Conservation (phyloP, 1,284 basidiomycete genomes). For the Apiotrichum porosum region DNA sequence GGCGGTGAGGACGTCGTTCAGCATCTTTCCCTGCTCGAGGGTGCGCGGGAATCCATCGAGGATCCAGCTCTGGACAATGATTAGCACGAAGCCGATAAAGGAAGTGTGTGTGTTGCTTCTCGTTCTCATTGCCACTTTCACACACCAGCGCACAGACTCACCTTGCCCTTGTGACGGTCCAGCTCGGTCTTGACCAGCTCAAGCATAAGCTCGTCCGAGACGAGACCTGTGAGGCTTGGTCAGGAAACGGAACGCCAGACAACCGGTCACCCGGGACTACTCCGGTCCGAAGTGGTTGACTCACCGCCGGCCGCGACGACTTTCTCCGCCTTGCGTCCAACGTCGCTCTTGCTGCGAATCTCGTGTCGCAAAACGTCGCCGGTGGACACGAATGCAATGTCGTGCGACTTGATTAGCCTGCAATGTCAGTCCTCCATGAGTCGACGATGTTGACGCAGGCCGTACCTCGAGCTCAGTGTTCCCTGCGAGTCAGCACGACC, state of each 20-base stretch:
- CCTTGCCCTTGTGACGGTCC: slow-evolving; percentile 43
- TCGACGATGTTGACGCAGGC: too few relatives aligned
- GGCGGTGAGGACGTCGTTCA: slow-evolving; percentile 58
- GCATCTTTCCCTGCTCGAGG: slow-evolving; percentile 75
- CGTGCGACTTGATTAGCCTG: slow-evolving; percentile 45
- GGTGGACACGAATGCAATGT: slow-evolving; percentile 46
- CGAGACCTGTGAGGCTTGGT: slow-evolving; percentile 38
- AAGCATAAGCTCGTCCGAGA: slow-evolving; percentile 48
- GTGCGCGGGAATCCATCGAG: slow-evolving; percentile 96
- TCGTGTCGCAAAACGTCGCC: slow-evolving; percentile 49
- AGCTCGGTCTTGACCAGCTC: slow-evolving; percentile 46
- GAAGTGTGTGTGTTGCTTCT: too few relatives aligned
- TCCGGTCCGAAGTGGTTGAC: slow-evolving; percentile 8
- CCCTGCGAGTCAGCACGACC: slow-evolving; percentile 26
- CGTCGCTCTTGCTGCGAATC: slow-evolving; percentile 40
- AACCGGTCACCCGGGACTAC: too few relatives aligned
- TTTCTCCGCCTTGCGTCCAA: slow-evolving; percentile 43
- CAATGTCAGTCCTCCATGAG: neutral
- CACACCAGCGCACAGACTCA: slow-evolving; percentile 19
- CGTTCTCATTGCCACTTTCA: neutral
- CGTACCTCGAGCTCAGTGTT: slow-evolving; percentile 38
- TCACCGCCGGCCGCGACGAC: slow-evolving; percentile 45
- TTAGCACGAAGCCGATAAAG: neutral
- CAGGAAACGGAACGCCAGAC: neutral
- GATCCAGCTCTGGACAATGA: slow-evolving; percentile 61